Percentiles rank a stretch among this genome's conserved stretches.
Conservation (phyloP, 352 stramenopile genomes). For the Thraustotheca clavata region DNA sequence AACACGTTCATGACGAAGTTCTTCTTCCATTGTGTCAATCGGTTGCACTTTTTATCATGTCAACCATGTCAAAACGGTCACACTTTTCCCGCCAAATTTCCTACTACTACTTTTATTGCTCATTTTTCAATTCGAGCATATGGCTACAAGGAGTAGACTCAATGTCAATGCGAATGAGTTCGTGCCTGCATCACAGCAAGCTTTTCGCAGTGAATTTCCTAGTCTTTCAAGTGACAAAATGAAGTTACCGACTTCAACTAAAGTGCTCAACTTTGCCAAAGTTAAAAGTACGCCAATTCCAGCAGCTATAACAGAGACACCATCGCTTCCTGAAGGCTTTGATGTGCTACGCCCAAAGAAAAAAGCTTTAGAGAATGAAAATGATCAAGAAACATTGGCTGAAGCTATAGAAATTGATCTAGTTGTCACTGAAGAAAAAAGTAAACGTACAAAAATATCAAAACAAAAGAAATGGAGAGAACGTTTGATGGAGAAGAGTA, state of each 20-base stretch:
- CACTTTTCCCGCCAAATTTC: neutral
- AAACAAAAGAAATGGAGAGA: no score
- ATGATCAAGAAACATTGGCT: neutral
- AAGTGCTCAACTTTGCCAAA: neutral
- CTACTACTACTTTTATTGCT: neutral
- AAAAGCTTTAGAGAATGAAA: no score
- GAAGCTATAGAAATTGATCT: neutral
- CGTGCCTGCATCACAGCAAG: neutral
- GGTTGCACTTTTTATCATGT: neutral
- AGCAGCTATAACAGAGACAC: neutral
- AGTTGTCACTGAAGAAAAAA: neutral
- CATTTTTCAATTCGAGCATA: neutral
- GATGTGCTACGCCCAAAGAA: neutral
- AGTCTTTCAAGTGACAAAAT: neutral
- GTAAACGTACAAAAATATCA: no score
- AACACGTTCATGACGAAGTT: conserved; percentile 8
- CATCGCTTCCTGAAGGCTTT: neutral
- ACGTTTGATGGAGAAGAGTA: no score
- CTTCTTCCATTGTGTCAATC: neutral
- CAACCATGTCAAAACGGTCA: neutral
- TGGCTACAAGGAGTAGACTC: neutral
- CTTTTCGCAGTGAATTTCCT: conserved; percentile 14
- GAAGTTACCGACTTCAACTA: neutral
- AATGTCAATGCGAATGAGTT: conserved; percentile 9
- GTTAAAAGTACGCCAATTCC: neutral